Conservation (phyloP, 805 yeast species). For the Ogataea minuta region DNA sequence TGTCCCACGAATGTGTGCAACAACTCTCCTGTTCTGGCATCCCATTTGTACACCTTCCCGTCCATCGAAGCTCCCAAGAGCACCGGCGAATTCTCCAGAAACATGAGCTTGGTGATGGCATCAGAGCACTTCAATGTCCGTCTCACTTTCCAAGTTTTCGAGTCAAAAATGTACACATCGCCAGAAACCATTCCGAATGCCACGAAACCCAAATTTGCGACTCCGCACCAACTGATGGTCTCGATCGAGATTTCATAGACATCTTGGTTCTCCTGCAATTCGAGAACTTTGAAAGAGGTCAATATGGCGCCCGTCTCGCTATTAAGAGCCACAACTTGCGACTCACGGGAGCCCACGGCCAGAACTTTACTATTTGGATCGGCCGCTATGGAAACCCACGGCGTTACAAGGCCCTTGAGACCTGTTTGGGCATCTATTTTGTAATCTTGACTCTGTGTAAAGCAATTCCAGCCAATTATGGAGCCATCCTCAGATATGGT, state of each 20-base stretch:
- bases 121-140: conserved; percentile 68
- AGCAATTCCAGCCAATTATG: conserved; percentile 87
- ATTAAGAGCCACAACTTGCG: conserved; percentile 77
- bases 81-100: conserved; percentile 51
- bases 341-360: conserved; percentile 88
- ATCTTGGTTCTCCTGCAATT: conserved; percentile 52
- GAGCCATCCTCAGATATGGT: conserved; percentile 85
- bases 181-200: conserved; percentile 93
- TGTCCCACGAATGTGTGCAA: conserved; percentile 85
- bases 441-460: conserved; percentile 66
- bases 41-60: conserved; percentile 85
- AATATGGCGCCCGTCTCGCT: conserved; percentile 70
- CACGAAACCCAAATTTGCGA: conserved; percentile 53
- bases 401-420: conserved; percentile 72
- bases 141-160: conserved; percentile 84
- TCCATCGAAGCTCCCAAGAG: conserved; percentile 77
- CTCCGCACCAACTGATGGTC: conserved; percentile 73
- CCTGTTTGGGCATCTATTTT: conserved; percentile 58
- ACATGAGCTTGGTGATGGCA: conserved; percentile 77
- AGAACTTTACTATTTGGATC: conserved; percentile 46
- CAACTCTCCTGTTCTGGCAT: conserved; percentile 79
- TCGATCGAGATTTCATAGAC: conserved; percentile 70
- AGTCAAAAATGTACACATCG: conserved; percentile 75
- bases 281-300: conserved; percentile 63
- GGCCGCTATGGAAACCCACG: conserved; percentile 79